A percentile compares a stretch with the other conserved stretches of the same genome.
These are phyloP conservation scores for Trichosporon coremiiforme DNA, from an alignment of 1,284 basidiomycete genomes.

Conservation along the genomic window DNA sequence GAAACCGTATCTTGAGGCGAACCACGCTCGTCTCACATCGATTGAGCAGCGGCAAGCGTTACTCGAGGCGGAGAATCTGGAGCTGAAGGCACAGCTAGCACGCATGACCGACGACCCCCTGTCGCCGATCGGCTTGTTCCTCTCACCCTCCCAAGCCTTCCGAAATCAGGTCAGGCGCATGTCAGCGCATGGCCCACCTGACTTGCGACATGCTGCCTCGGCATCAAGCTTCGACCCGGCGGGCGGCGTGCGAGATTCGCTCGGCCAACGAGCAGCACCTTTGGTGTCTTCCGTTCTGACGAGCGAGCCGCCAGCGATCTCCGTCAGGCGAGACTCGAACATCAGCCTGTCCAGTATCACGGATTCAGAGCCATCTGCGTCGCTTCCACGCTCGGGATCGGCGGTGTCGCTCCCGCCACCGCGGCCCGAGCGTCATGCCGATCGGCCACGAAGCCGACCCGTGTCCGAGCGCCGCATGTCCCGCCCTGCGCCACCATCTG, in stretches of 20 bases:
- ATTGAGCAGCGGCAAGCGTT: slow-evolving; percentile 59
- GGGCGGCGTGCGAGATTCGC: not conserved
- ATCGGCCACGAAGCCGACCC: not conserved
- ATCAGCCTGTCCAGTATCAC: not conserved
- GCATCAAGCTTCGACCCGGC: not conserved
- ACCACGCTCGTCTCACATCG: slow-evolving; percentile 58
- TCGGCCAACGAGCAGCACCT: not conserved
- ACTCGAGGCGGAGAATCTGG: slow-evolving; percentile 62
- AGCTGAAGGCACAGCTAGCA: slow-evolving; percentile 63
- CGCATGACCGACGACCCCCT: slow-evolving; percentile 53
- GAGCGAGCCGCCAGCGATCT: not conserved
- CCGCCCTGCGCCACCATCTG: not conserved
- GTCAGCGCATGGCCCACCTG: not conserved
- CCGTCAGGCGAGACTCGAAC: not conserved
- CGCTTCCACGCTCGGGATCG: not conserved
- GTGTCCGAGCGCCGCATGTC: slow-evolving; percentile 14
- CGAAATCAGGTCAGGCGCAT: not conserved
- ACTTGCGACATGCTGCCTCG: not conserved
- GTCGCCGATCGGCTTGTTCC: not conserved
- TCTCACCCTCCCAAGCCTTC: not conserved
- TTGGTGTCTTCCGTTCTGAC: not conserved
- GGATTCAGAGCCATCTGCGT: not conserved
- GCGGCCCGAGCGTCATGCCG: not conserved
- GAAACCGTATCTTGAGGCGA: slow-evolving; percentile 63
- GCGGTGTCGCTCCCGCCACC: not conserved